A percentile compares a stretch with the other conserved stretches of the same genome.
These are phyloP conservation scores for Colletotrichum abscissum DNA, from an alignment of 2,329 filamentous ascomycete genomes.

Conservation along the genomic window DNA sequence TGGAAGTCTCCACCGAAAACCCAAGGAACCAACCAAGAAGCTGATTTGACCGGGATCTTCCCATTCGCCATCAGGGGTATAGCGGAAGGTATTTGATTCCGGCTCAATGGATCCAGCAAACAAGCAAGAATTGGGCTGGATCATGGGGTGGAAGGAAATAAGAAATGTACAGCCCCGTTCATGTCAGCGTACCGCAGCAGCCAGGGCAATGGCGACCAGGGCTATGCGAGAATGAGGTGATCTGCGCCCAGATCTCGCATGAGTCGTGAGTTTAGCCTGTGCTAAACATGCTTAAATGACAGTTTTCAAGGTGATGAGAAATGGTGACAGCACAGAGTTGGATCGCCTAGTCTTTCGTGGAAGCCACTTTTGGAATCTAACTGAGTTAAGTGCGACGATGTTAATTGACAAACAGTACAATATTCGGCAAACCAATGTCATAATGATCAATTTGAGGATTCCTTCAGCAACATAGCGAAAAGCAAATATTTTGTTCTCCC, in stretches of 20 bases:
- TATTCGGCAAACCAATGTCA: neutral
- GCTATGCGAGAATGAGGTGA: neutral
- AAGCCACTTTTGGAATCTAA: neutral
- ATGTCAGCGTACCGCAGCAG: neutral
- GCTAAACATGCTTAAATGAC: neutral
- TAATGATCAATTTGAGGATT: no score
- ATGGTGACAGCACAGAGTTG: neutral
- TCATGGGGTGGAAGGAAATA: neutral
- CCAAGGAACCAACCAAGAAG: neutral
- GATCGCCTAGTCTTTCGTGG: neutral
- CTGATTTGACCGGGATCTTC: neutral
- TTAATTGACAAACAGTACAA: neutral
- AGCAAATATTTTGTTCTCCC: neutral
- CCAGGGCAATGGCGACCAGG: neutral
- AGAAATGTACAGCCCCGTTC: neutral
- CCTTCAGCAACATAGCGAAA: neutral
- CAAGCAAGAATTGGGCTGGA: neutral
- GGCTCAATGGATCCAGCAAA: neutral
- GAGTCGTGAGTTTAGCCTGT: neutral
- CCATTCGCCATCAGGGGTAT: neutral
- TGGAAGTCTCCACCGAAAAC: neutral
- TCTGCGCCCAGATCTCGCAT: neutral
- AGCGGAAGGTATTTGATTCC: constrained; percentile 11
- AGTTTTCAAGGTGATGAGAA: neutral
- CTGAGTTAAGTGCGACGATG: neutral